These are phyloP conservation scores for Paradendryphiella salina DNA, from an alignment of 2,329 filamentous ascomycete species.

Conservation along the genomic window DNA sequence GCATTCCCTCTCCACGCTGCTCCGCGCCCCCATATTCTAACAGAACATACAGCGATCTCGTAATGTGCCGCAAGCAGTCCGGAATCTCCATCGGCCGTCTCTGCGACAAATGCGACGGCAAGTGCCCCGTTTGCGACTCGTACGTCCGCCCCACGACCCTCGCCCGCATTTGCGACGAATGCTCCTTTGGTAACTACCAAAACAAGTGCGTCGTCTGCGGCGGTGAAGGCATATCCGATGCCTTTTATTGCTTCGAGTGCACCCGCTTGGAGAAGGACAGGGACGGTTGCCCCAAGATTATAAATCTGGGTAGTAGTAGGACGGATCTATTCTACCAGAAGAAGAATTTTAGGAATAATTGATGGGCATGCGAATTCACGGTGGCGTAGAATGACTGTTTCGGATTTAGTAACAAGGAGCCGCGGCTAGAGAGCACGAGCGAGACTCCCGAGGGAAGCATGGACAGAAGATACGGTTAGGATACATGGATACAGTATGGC, in stretches of 20 bases:
- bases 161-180: constrained; percentile 98
- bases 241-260: constrained; percentile 99
- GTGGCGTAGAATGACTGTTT: neutral
- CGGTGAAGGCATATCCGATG: constrained; percentile 95
- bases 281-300: constrained; percentile 98
- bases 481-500: neutral
- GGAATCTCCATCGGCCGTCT: constrained; percentile 98
- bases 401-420: neutral
- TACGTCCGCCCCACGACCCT: constrained; percentile 98
- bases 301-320: constrained; percentile 92
- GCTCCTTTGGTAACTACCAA: constrained; percentile 99
- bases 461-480: neutral
- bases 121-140: constrained; percentile 97
- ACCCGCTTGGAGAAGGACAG: constrained; percentile 95
- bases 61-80: constrained; percentile 99
- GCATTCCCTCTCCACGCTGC: constrained; percentile 6
- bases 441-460: neutral
- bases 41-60: constrained; percentile 70
- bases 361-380: neutral
- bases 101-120: constrained; percentile 99
- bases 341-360: constrained; percentile 69
- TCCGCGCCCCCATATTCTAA: neutral
- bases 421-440: too few relatives aligned
- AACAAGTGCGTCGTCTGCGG: constrained; percentile 99
- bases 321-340: constrained; percentile 86